Evolutionary conservation across 75 land plant species (phyloP), one percentile per base, ranked within the genome.

Genomic region (Selaginella tamariscina): DNA sequence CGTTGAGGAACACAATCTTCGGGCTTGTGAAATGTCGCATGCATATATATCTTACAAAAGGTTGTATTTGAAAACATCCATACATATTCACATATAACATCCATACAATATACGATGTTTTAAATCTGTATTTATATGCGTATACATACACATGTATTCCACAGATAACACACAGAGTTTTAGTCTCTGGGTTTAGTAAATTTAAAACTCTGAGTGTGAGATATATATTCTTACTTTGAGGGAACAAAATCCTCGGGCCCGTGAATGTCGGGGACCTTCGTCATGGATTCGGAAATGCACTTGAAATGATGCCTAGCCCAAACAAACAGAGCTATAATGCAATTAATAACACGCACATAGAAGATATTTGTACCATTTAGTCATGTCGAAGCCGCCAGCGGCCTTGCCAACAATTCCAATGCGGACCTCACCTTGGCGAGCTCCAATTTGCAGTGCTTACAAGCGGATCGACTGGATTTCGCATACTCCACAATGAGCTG

Each of bases 401-500:
- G 77, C 68, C 23, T 73, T 84, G 68, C 70, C 74, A 56, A 29
- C 72, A 0, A 73, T 72, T 0, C 96, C 96, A 27, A 91, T 29
- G 55, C 96, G 75, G 73, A 82, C 39, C 5, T 72, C 55, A 21
- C 74, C 11, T 75, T 70, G 2, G 70, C 56, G 5, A 91, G 85
- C 18, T 69, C 33, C 27, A 78, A 69, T 31, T 69, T 67, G 75
- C 96, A 91, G 24, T 54, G 64, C 71, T 88, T 91, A 73, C 96
- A 91, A 29, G 86, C 75, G 1, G 96, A 81, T 24, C 89, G 68
- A 5, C 66, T 71, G 2, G 94, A 88, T 63, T 88, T 91, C 15
- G 96, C 96, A 74, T 88, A 91, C 78, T 91, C 96, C 24, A 72
- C 94, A 0, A 82, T 67, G 24, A 88, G 27, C 49, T 5, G 49